phyloP scores from a whole-genome alignment of 106 monocot species.

The Amphibolis antarctica region DNA sequence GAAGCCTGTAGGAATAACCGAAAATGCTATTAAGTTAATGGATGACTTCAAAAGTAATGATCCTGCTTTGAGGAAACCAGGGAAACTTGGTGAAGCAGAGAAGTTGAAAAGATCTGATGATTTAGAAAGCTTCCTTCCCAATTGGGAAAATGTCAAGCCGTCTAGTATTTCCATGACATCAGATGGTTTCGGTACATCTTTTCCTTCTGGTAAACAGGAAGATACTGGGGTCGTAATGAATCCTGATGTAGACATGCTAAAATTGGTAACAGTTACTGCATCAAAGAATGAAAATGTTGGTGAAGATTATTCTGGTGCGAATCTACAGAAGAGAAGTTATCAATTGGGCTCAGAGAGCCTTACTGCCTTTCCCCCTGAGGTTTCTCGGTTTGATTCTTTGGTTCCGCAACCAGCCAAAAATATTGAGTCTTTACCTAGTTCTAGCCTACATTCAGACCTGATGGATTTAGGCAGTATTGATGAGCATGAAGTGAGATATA shows the following conservation, averaged over 20 bases:
- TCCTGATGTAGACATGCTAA: background rate
- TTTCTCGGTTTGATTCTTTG: too few species aligned
- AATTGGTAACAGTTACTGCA: too few species aligned
- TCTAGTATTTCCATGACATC: background rate
- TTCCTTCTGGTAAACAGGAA: background rate
- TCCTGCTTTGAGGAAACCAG: slow-evolving; percentile 64
- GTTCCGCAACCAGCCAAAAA: too few species aligned
- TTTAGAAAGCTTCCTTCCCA: slow-evolving; percentile 63
- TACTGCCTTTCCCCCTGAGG: too few species aligned
- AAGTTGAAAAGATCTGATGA: slow-evolving; percentile 55
- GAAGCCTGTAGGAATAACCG: too few species aligned
- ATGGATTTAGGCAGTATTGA: background rate
- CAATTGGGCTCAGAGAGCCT: too few species aligned
- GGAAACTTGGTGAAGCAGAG: slow-evolving; percentile 59
- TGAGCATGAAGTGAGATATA: background rate
- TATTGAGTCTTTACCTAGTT: background rate
- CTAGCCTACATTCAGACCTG: background rate
- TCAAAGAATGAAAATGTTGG: too few species aligned
- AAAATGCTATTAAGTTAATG: too few species aligned
- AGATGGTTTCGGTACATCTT: background rate
- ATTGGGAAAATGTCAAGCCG: slow-evolving; percentile 23
- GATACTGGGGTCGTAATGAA: background rate
- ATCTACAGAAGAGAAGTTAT: too few species aligned
- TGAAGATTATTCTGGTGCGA: too few species aligned
- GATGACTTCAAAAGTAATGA: slow-evolving; percentile 67